Evolutionary conservation across 805 yeast species (phyloP), one percentile per base, ranked within the genome.

Genomic region (Saccharomycopsis synnaedendra): DNA sequence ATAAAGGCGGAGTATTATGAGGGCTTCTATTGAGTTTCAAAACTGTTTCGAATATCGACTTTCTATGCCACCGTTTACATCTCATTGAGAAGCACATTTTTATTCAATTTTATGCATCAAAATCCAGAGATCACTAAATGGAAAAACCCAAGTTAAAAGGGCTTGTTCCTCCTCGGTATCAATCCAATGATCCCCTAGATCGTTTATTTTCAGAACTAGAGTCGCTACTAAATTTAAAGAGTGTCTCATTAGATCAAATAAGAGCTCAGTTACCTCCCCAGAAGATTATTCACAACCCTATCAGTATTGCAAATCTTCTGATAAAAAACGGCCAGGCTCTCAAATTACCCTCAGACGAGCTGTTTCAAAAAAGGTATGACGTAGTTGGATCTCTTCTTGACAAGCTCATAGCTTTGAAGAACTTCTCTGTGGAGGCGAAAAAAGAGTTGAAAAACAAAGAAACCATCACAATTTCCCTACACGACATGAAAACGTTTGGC

Each of bases 401-500:
- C 3, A 62, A 58, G 43, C 56, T 77, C n/a, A 40, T 55, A 2
- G 55, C 64, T 38, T 67, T 75, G 28, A 77, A 75, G 54, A 42
- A 52, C 4, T 49, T 64, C 2, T 64, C 79, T 3, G 60, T 58
- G 10, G 51, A 59, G 41, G 45, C 49, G 9, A 47, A 44, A 5
- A 40, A 42, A 3, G 34, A 35, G n/a, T 47, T 56, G 5, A 68
- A 70, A 49, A 28, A 11, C 54, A 56, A 39, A 59, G 64, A 43
- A 54, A 75, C 44, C 68, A 41, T 84, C 7, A 68, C 82, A 5
- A 80, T 90, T 10, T 85, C 97, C 0, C 68, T 90, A 6, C 88
- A 86, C 56, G 97, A 93, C 60, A 79, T 90, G 72, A 83, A 80
- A 59, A 72, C 76, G 3, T 74, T 93, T 48, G 81, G 83, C 35